Evolutionary conservation across 169 alveolate species (phyloP).

Genomic region (Cystoisospora suis): DNA sequence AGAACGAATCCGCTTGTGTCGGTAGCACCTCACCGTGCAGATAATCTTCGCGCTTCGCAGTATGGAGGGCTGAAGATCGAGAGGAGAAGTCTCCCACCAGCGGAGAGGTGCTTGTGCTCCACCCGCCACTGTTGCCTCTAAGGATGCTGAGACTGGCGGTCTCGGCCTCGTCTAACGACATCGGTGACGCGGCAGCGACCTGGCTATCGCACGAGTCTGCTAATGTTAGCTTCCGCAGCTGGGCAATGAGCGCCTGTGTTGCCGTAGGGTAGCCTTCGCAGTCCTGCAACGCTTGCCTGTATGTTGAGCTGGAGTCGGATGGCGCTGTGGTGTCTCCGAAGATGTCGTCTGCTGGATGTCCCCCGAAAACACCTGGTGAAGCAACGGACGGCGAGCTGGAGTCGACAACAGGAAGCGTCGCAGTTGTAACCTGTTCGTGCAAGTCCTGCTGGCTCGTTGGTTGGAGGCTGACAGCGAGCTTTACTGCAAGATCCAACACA

Average conservation of each 20-base stretch:
- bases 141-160: not conserved
- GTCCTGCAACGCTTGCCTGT: not conserved
- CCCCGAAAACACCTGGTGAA: not conserved
- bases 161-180: not conserved
- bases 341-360: not conserved
- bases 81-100: conserved; percentile 2
- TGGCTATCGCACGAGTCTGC: not conserved
- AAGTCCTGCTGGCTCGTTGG: not conserved
- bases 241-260: conserved; percentile 27
- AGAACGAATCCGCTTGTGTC: not conserved
- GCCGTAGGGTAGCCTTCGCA: conserved; percentile 2
- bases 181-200: not conserved
- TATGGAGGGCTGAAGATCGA: not conserved
- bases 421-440: not conserved
- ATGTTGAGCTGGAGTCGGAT: not conserved
- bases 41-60: not conserved
- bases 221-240: not conserved
- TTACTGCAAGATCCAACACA: conserved; percentile 41
- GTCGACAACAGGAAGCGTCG: not conserved
- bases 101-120: conserved; percentile 31
- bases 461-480: conserved; percentile 50
- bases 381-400: not conserved
- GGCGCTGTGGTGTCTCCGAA: conserved; percentile 23
- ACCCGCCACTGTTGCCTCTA: not conserved
- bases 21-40: not conserved